Evolutionary conservation across 495 filamentous ascomycete genomes (phyloP).

Genomic region (Letharia columbiana): DNA sequence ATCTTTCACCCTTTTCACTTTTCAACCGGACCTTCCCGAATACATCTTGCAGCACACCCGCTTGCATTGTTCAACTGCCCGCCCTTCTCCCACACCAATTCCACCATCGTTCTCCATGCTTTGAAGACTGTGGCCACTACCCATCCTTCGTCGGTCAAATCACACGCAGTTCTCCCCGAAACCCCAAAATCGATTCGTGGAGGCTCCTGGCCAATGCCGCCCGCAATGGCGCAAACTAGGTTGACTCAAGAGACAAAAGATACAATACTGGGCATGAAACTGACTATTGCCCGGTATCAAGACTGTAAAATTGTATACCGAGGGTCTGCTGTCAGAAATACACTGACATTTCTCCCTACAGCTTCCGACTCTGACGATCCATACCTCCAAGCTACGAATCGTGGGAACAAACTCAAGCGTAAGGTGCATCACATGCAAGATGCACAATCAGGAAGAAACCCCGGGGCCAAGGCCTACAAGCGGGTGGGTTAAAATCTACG

Average conservation of each 20-base stretch:
- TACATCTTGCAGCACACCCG: not conserved
- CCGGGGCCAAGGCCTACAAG: conserved; percentile 71
- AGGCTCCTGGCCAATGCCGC: conserved; percentile 15
- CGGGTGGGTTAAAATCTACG: conserved; percentile 45
- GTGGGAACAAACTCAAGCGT: conserved; percentile 83
- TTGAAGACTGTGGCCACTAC: not conserved
- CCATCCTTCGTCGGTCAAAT: not conserved
- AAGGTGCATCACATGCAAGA: conserved; percentile 72
- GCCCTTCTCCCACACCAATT: not conserved
- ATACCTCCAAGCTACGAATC: conserved; percentile 72
- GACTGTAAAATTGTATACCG: conserved; percentile 40
- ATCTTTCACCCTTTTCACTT: not conserved
- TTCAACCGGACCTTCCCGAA: not conserved
- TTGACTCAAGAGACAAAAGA: conserved; percentile 66
- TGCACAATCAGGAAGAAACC: conserved; percentile 60
- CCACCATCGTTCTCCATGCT: not conserved
- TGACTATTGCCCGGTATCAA: conserved; percentile 53
- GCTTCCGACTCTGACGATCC: conserved; percentile 82
- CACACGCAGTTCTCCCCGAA: not conserved
- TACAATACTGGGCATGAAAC: conserved; percentile 69
- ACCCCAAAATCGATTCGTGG: not conserved
- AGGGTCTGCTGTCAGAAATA: not conserved
- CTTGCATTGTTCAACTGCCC: not conserved
- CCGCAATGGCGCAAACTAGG: conserved; percentile 61
- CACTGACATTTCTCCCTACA: conserved; percentile 29